Conservation (phyloP, 2,329 filamentous ascomycete genomes). For the Colletotrichum tropicicola region DNA sequence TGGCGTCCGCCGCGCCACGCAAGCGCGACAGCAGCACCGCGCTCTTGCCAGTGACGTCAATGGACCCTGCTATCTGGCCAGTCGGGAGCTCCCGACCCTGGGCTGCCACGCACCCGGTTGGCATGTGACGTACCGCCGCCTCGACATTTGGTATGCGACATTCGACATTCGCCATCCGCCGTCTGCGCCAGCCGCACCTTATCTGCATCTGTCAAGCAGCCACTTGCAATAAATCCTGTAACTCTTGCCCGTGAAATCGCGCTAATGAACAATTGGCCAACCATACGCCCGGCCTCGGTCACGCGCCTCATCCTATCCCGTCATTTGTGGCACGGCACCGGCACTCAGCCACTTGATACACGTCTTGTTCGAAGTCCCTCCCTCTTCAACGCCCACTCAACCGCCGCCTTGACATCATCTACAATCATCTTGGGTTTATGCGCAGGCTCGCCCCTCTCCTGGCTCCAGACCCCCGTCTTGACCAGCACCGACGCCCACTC, state of each 20-base stretch:
- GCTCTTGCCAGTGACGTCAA: slow-evolving; percentile 19
- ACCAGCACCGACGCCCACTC: slow-evolving; percentile 83
- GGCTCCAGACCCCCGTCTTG: slow-evolving; percentile 78
- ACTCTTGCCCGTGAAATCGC: too few species aligned
- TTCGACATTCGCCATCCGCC: too few species aligned
- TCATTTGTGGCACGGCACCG: slow-evolving; percentile 3
- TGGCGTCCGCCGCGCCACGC: too few species aligned
- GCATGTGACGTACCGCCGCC: slow-evolving; percentile 24
- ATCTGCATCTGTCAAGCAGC: too few species aligned
- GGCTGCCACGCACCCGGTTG: slow-evolving; percentile 1
- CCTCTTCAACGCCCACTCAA: slow-evolving; percentile 76
- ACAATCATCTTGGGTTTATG: slow-evolving; percentile 72
- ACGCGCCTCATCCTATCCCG: too few species aligned
- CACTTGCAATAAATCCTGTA: background rate
- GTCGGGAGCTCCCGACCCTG: slow-evolving; percentile 29
- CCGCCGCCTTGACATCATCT: slow-evolving; percentile 79
- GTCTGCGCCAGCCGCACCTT: too few species aligned
- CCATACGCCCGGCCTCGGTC: too few species aligned
- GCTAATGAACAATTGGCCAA: too few species aligned
- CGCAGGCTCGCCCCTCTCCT: slow-evolving; percentile 57
- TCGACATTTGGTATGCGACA: too few species aligned
- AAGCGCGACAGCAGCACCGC: background rate
- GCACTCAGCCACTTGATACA: background rate
- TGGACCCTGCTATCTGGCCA: slow-evolving; percentile 11
- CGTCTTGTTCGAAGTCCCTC: slow-evolving; percentile 46